These are phyloP conservation scores for Pythium rishiriense DNA, from an alignment of 352 stramenopile genomes.

Conservation along the genomic window DNA sequence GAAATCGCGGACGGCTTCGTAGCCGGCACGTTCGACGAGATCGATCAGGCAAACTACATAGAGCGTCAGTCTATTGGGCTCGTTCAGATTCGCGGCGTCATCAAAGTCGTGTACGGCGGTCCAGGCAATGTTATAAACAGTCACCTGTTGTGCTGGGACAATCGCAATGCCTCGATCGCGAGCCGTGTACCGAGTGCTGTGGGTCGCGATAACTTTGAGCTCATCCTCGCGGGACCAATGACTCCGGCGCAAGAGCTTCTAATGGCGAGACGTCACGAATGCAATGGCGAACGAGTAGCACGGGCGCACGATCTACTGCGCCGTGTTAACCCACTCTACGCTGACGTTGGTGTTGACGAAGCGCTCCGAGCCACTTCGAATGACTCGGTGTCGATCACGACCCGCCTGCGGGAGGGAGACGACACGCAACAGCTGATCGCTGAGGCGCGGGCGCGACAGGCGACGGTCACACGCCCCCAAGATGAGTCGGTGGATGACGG, in stretches of 20 bases:
- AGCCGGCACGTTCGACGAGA: slow-evolving; percentile 17
- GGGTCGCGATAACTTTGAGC: slow-evolving; percentile 21
- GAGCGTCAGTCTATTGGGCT: slow-evolving; percentile 27
- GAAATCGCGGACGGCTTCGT: slow-evolving; percentile 32
- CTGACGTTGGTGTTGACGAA: background rate
- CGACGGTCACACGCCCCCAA: background rate
- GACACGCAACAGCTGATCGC: background rate
- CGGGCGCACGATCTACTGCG: slow-evolving; percentile 6
- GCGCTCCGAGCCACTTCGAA: background rate
- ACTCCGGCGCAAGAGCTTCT: slow-evolving; percentile 22
- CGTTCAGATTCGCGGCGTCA: slow-evolving; percentile 21
- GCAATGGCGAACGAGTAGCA: slow-evolving; percentile 14
- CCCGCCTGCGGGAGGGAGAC: background rate
- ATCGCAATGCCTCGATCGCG: slow-evolving; percentile 25
- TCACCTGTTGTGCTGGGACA: slow-evolving; percentile 37
- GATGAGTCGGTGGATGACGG: background rate
- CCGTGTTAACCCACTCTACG: slow-evolving; percentile 27
- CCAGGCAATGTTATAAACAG: slow-evolving; percentile 29
- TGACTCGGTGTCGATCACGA: background rate
- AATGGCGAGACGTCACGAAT: slow-evolving; percentile 26
- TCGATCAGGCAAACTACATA: slow-evolving; percentile 16
- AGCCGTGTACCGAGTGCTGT: slow-evolving; percentile 13
- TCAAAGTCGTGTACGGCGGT: slow-evolving; percentile 32
- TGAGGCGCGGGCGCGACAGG: background rate
- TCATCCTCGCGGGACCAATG: slow-evolving; percentile 32